Evolutionary conservation across 345 rosid genomes (phyloP), one percentile per base, ranked within the genome.

Genomic region (thale cress (Arabidopsis thaliana)): DNA sequence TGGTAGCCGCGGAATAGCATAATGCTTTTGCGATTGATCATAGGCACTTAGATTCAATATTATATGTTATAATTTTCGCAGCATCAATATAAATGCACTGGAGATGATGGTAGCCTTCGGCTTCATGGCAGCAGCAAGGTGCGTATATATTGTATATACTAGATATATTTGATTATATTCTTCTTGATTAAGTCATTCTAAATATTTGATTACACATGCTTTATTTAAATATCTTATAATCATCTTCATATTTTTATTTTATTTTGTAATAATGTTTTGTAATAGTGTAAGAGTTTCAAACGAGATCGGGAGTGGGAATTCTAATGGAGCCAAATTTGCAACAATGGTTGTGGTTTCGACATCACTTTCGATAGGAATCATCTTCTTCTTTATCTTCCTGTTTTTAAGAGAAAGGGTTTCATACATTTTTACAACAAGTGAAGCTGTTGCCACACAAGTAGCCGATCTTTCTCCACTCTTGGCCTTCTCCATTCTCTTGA

Each of bases 31-130:
- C 42, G 4, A 0, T 38, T 38, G 42, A 10, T 0, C 42, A 38
- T 38, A 55, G n/a, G n/a, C n/a, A n/a, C 5, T 23, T 24, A 24
- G 10, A 20, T 44, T 45, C 20, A 28, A 2, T 32, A 1, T 69
- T 32, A 32, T 50, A 30, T 38, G 28, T 42, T 42, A 32, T 4
- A 65, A 66, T 3, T 2, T 75, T 55, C 33, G 48, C 88, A 90
- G 97, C 78, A 66, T 92, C 71, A 92, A 83, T 80, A 86, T 92
- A 76, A 92, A 82, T 72, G 92, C 87, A 41, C 67, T 84, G 83
- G 94, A 90, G 70, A 86, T 92, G 89, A 90, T 92, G 96, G 76
- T 92, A 68, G 85, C 92, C 0, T 81, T 88, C 23, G 96, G 92
- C 46, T 90, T 92, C 85, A 82, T 85, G 64, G 88, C 88, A 28